Conservation (phyloP, 1,139 yeast species). For the Hansenula sp. region DNA sequence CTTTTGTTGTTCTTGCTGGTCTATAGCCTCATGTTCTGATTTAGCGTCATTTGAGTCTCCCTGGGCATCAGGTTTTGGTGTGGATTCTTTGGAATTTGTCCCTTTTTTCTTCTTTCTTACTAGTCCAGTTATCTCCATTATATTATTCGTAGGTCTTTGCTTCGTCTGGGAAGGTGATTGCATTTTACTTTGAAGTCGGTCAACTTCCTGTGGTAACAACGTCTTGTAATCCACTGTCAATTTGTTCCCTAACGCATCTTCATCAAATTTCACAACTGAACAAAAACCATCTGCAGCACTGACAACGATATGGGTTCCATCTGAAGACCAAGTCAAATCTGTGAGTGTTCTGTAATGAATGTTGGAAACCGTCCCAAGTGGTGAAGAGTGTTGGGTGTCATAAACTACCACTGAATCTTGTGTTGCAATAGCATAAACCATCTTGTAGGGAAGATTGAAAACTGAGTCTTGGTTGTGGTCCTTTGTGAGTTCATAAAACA, state of each 20-base stretch:
- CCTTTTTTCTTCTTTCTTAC: conserved; percentile 6
- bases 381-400: conserved; percentile 66
- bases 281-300: conserved; percentile 97
- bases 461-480: conserved; percentile 24
- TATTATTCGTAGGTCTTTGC: conserved; percentile 4
- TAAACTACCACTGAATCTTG: conserved; percentile 82
- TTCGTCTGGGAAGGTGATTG: conserved; percentile 5
- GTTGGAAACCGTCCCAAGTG: conserved; percentile 73
- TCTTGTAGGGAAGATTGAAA: conserved; percentile 64
- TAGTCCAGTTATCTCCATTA: conserved; percentile 2
- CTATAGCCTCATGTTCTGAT: too few species aligned
- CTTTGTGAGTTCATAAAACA: conserved; percentile 42
- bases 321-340: conserved; percentile 78
- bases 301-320: conserved; percentile 67
- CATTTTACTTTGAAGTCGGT: conserved; percentile 5
- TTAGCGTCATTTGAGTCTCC: too few species aligned
- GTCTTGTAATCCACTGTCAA: conserved; percentile 13
- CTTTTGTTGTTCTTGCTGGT: neutral
- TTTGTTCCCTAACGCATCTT: conserved; percentile 48
- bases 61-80: neutral
- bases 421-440: conserved; percentile 91
- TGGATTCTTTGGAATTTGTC: neutral
- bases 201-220: conserved; percentile 12
- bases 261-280: conserved; percentile 55
- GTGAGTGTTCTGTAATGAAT: conserved; percentile 87